Base-by-base conservation (phyloP, 179 eudicot genomes). In the Sideroxylon spinosum region DNA sequence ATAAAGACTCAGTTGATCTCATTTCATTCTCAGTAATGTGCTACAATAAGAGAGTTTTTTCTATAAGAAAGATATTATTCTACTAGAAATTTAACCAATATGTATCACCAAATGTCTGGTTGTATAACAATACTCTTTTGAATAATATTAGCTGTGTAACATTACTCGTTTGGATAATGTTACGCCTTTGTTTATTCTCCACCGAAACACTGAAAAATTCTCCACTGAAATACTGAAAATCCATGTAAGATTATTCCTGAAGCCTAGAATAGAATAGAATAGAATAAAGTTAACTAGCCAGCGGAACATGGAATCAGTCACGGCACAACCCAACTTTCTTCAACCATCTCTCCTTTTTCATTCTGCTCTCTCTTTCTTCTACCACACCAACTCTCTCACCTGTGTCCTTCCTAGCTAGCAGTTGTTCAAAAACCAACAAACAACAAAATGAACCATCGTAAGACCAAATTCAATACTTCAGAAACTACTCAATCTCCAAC, bases 381-480 rank as follows among this genome's bases (percentile, higher is more conserved):
- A 28, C 5, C 44, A 37, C 44, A 37, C 44, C 46, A 14, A 23
- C 73, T 10, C 16, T 52, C 56, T 52, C 2, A 9, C 56, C 56
- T 66, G 0, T 37, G 44, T 76, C 62, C 74, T 68, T 62, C 49
- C 25, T 73, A 14, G 7, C 69, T 22, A 22, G 61, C 50, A 60
- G 6, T n/a, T 61, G 20, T 25, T 61, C 20, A 9, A 61, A 22
- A 61, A 25, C 29, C 37, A 29, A 4, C 1, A 3, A 60, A 0
- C 3, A 48, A 28, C 46, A 81, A 26, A 46, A 83, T 87, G 87
- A 85, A 55, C 52, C 81, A 84, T 77, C 82, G 59, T 57, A 79
- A 67, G 75, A 23, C 78, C 9, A 85, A 68, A 65, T 37, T 37
- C 44, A 37, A 37, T 37, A 57, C 12, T 53, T 67, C 81, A n/a